Conservation (phyloP, 306 rosid genomes). For the Prinsepia uniflora region DNA sequence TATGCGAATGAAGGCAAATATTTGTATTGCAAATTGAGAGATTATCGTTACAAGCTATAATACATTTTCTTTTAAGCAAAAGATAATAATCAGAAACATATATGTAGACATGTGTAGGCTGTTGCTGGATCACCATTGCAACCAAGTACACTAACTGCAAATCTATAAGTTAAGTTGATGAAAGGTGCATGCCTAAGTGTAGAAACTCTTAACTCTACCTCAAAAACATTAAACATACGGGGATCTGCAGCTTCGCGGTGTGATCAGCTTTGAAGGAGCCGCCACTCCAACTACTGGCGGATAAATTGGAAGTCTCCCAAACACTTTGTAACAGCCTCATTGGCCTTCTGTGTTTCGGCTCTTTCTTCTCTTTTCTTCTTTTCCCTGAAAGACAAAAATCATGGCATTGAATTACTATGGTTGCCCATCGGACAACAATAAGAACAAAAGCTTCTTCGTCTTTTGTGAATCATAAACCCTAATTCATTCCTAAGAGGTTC, state of each 20-base stretch:
- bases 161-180: constrained; percentile 34
- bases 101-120: constrained; percentile 17
- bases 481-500: not conserved
- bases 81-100: constrained; percentile 4
- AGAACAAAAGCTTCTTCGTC: not conserved
- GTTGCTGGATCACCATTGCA: constrained; percentile 31
- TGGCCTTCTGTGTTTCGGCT: constrained; percentile 61
- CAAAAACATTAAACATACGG: constrained; percentile 21
- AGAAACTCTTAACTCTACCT: constrained; percentile 35
- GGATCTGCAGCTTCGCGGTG: constrained; percentile 15
- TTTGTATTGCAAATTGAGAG: constrained; percentile 5
- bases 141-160: constrained; percentile 23
- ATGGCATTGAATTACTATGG: constrained; percentile 19
- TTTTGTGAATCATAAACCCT: not conserved
- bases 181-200: constrained; percentile 17
- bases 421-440: not conserved
- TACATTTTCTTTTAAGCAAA: constrained; percentile 21
- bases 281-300: constrained; percentile 18
- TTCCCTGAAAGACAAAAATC: constrained; percentile 62
- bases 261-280: constrained; percentile 14
- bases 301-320: constrained; percentile 49
- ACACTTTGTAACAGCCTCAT: constrained; percentile 73
- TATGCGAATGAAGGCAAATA: not conserved
- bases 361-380: constrained; percentile 93
- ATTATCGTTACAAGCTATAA: constrained; percentile 16